Conservation (phyloP, 768 basidiomycete species). For the Dentipellis fragilis region DNA sequence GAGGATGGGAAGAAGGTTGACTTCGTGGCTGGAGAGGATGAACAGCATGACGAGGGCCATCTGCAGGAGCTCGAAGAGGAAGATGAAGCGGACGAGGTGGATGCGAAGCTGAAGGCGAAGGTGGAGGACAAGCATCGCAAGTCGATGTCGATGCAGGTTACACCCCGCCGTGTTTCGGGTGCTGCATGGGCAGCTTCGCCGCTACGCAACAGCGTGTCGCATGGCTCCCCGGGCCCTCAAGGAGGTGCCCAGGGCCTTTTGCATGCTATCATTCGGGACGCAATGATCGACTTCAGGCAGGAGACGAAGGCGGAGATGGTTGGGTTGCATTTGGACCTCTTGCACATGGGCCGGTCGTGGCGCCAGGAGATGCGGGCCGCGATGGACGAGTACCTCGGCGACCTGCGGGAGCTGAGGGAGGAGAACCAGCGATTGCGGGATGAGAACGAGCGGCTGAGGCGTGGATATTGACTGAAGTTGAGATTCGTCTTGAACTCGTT, state of each 20-base stretch:
- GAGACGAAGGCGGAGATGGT: conserved; percentile 66
- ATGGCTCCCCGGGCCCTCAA: conserved; percentile 29
- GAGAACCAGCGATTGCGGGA: conserved; percentile 47
- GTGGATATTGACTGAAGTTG: conserved; percentile 20
- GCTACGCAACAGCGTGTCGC: conserved; percentile 25
- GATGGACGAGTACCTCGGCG: conserved; percentile 54
- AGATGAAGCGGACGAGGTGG: conserved; percentile 41
- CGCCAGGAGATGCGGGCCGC: conserved; percentile 49
- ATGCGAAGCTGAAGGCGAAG: conserved; percentile 20
- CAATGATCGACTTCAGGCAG: conserved; percentile 62
- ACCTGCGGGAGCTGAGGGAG: conserved; percentile 35
- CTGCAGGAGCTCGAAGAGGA: conserved; percentile 21
- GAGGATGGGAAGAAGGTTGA: conserved; percentile 18
- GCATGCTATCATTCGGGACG: conserved; percentile 55
- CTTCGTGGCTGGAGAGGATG: conserved; percentile 34
- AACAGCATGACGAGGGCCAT: conserved; percentile 17
- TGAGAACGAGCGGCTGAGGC: conserved; percentile 51
- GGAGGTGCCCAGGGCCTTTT: conserved; percentile 47
- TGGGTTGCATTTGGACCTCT: conserved; percentile 63
- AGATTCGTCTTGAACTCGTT: neutral
- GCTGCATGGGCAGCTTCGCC: conserved; percentile 14
- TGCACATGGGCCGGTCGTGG: conserved; percentile 64
- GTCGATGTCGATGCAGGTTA: conserved; percentile 33
- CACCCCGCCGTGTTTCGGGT: conserved; percentile 34
- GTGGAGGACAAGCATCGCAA: conserved; percentile 27